phyloP scores from a whole-genome alignment of 371 early-diverging fungal genomes.

The Rhizomucor miehei region DNA sequence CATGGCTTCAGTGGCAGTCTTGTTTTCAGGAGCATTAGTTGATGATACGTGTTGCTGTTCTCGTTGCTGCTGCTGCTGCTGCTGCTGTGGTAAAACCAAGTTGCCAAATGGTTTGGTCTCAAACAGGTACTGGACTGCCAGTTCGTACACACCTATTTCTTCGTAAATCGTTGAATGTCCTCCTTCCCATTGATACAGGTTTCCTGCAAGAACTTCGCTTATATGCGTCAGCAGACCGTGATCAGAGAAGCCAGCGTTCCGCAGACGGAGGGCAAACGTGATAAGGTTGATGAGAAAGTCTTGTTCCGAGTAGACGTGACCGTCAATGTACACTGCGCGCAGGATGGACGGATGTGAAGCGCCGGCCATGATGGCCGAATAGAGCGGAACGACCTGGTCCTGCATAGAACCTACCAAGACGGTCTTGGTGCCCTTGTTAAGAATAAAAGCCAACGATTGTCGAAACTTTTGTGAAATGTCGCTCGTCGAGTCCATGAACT shows the following conservation, averaged over 20 bases:
- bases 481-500: slow-evolving; percentile 82
- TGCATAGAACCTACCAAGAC: slow-evolving; percentile 80
- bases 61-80: not conserved
- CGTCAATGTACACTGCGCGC: slow-evolving; percentile 88
- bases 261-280: slow-evolving; percentile 76
- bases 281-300: slow-evolving; percentile 89
- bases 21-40: not conserved
- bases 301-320: slow-evolving; percentile 66
- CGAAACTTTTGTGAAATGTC: slow-evolving; percentile 67
- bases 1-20: slow-evolving; percentile 9
- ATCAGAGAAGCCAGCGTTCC: slow-evolving; percentile 85
- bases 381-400: slow-evolving; percentile 96
- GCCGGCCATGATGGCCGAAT: slow-evolving; percentile 90
- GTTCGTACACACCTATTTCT: slow-evolving; percentile 82
- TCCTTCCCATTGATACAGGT: slow-evolving; percentile 79
- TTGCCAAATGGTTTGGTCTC: slow-evolving; percentile 37
- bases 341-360: slow-evolving; percentile 86
- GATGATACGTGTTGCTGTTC: no score
- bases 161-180: slow-evolving; percentile 96
- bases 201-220: slow-evolving; percentile 87
- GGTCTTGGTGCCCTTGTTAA: slow-evolving; percentile 68
- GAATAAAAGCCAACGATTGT: slow-evolving; percentile 63
- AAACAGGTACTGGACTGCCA: slow-evolving; percentile 43
- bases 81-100: not conserved
- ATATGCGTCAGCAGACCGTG: slow-evolving; percentile 82